phyloP scores from a whole-genome alignment of 2,329 filamentous ascomycete genomes.

The Xylaria sp. region DNA sequence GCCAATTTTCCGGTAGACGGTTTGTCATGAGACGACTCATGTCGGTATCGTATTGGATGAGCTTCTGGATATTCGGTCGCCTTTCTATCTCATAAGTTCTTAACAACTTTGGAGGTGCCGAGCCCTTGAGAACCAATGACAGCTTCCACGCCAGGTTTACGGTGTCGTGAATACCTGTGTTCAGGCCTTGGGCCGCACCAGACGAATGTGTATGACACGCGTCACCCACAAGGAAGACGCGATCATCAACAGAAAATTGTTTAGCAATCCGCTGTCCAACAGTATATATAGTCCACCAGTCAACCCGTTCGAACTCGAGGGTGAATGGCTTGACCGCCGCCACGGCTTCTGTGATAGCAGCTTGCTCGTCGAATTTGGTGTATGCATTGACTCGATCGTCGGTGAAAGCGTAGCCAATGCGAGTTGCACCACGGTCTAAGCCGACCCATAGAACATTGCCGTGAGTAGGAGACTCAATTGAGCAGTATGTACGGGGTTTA shows the following conservation, averaged over 20 bases:
- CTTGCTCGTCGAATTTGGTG: slow-evolving; percentile 49
- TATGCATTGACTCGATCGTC: slow-evolving; percentile 54
- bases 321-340: slow-evolving; percentile 49
- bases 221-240: slow-evolving; percentile 66
- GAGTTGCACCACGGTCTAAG: slow-evolving; percentile 63
- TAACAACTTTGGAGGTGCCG: slow-evolving; percentile 51
- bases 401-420: slow-evolving; percentile 65
- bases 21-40: slow-evolving; percentile 53
- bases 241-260: slow-evolving; percentile 54
- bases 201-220: slow-evolving; percentile 67
- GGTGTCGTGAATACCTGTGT: slow-evolving; percentile 62
- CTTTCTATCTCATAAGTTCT: slow-evolving; percentile 61
- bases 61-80: slow-evolving; percentile 55
- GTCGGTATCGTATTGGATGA: slow-evolving; percentile 57
- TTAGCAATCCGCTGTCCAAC: slow-evolving; percentile 41
- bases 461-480: slow-evolving; percentile 63
- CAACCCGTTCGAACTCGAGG: slow-evolving; percentile 54
- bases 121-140: slow-evolving; percentile 53
- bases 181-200: slow-evolving; percentile 67
- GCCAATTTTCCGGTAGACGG: slow-evolving; percentile 54
- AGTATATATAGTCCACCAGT: slow-evolving; percentile 55
- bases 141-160: slow-evolving; percentile 64
- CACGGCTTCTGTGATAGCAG: slow-evolving; percentile 32
- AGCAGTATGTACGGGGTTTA: slow-evolving; percentile 58
- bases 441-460: slow-evolving; percentile 67